A percentile compares a stretch with the other conserved stretches of the same genome.
Conservation (phyloP, 257 asterid species). For the Thymus mandschuricus region DNA sequence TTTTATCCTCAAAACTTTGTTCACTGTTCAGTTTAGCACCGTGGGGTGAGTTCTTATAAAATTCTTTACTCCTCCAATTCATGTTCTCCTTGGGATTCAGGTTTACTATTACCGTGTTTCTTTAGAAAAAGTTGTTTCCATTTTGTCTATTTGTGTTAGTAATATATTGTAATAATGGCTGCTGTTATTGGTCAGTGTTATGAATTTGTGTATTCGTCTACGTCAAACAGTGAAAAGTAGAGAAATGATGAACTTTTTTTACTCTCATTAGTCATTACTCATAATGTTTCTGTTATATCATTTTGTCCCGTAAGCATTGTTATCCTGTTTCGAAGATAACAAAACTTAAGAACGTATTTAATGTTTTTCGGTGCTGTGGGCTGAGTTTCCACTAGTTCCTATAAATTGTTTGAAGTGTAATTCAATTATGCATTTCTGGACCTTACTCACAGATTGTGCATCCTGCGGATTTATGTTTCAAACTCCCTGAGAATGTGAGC, state of each 20-base stretch:
- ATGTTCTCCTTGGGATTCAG: slow-evolving; percentile 93
- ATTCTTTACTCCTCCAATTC: slow-evolving; percentile 71
- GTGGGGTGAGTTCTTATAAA: no score
- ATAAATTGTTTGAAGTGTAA: no score
- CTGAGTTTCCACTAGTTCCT: background rate
- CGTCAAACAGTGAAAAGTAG: background rate
- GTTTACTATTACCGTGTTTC: slow-evolving; percentile 32
- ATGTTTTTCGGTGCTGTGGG: background rate
- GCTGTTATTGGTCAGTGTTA: slow-evolving; percentile 3
- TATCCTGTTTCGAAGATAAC: no score
- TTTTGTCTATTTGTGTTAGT: slow-evolving; percentile 6
- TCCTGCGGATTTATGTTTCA: slow-evolving; percentile 89
- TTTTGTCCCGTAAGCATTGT: no score
- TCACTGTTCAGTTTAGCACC: no score
- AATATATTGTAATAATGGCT: background rate
- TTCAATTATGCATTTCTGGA: background rate
- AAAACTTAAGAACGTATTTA: no score
- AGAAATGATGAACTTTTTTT: background rate
- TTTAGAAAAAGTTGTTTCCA: background rate
- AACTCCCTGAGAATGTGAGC: slow-evolving; percentile 83
- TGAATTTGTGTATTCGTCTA: slow-evolving; percentile 13
- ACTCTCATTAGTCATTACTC: background rate
- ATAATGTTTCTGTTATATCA: background rate
- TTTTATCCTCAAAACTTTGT: no score
- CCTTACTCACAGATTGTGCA: slow-evolving; percentile 69